Evolutionary conservation across 495 filamentous ascomycete species (phyloP), one percentile per base, ranked within the genome.

Genomic region (Neurospora sp.): DNA sequence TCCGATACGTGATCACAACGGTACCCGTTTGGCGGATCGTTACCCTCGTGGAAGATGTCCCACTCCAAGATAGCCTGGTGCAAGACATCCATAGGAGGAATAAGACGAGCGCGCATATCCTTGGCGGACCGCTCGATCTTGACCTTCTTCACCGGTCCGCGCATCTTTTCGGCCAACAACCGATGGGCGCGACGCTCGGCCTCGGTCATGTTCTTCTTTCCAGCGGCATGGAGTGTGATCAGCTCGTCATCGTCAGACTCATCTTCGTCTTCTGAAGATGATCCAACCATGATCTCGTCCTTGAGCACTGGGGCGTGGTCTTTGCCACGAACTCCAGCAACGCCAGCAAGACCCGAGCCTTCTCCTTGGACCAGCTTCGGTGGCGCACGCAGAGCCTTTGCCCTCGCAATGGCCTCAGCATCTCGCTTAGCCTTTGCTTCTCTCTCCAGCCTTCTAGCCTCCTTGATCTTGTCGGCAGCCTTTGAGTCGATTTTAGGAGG

Each of bases 91-190:
- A 99, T 90, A 76, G 97, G 93, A 9, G 96, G 96, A 35, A 94
- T 91, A 70, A 99, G 83, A 68, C 96, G 90, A 69, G 96, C 96
- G 72, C 96, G 91, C 90, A 97, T 94, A 80, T 98, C 96, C 78
- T 94, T 95, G 3, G 90, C 88, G 31, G 93, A 94, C 39, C 95
- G 87, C 66, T 89, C 81, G 18, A 92, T 85, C 78, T 91, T 92
- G 69, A 87, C 82, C 82, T 96, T 97, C 83, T 92, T 93, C 35
- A 96, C 89, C 0, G 94, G 94, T 2, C 88, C 89, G 59, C 88
- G 88, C 3, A 77, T 75, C 69, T 84, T 80, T 48, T 83, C 79
- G 2, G 74, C 77, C 69, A 82, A 73, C 46, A 87, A 84, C 37
- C 86, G 84, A 39, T 85, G 78, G 41, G 85, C 84, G 40, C 83